Conservation (phyloP, 2,329 filamentous ascomycete genomes). For the Cytospora leucostoma region DNA sequence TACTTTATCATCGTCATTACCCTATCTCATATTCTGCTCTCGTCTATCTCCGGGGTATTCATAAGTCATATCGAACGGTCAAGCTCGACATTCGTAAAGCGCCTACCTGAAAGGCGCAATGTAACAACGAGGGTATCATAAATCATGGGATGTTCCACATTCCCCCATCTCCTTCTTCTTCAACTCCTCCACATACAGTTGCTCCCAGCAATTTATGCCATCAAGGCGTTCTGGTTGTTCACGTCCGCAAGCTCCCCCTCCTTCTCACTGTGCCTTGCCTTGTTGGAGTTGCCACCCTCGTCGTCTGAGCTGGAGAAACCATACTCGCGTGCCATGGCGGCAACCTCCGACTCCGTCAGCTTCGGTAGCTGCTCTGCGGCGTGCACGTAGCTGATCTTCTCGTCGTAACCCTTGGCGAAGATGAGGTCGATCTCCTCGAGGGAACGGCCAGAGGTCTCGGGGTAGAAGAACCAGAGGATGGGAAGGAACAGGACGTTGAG, state of each 20-base stretch:
- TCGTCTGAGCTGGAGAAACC: conserved; percentile 26
- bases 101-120: conserved; percentile 12
- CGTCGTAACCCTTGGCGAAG: conserved; percentile 31
- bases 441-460: conserved; percentile 49
- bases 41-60: conserved; percentile 14
- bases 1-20: background rate
- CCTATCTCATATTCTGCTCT: conserved; percentile 1
- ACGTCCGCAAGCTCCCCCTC: conserved; percentile 12
- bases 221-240: conserved; percentile 20
- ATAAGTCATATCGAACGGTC: conserved; percentile 21
- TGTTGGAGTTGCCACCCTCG: conserved; percentile 12
- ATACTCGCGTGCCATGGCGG: conserved; percentile 26
- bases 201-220: conserved; percentile 16
- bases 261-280: conserved; percentile 21
- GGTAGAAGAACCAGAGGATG: conserved; percentile 51
- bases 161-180: background rate
- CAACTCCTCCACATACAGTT: background rate
- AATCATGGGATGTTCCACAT: conserved; percentile 9
- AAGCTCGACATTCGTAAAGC: conserved; percentile 14
- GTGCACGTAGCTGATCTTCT: conserved; percentile 23
- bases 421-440: conserved; percentile 63
- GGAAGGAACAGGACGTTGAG: conserved; percentile 56
- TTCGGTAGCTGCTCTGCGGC: conserved; percentile 24
- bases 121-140: conserved; percentile 23
- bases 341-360: conserved; percentile 19